Evolutionary conservation across 495 filamentous ascomycete species (phyloP).

Genomic region (Hypoxylon lenormandii): DNA sequence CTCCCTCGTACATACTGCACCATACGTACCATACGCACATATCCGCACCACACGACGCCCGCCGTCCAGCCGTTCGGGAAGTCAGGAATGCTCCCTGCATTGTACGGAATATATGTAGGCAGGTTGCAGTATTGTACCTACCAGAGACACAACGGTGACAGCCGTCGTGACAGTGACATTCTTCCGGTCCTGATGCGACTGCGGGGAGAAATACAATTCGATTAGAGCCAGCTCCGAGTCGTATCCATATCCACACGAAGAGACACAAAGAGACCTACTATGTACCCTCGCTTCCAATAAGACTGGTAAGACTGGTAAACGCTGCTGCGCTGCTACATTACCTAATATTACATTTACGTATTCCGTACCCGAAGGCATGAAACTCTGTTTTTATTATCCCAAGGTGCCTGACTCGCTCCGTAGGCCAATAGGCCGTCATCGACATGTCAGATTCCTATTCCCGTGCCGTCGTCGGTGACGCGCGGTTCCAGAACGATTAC

Average conservation of each 20-base stretch:
- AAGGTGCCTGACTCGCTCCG: slow-evolving; percentile 35
- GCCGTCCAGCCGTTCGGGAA: slow-evolving; percentile 44
- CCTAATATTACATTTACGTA: slow-evolving; percentile 3
- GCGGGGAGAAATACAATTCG: slow-evolving; percentile 33
- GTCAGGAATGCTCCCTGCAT: slow-evolving; percentile 19
- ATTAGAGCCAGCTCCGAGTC: slow-evolving; percentile 18
- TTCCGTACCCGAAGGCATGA: neutral
- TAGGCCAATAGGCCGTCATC: slow-evolving; percentile 42
- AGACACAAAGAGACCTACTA: slow-evolving; percentile 11
- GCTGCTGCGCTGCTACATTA: slow-evolving; percentile 10
- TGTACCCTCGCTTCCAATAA: no score
- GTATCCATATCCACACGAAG: slow-evolving; percentile 15
- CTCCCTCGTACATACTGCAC: no score
- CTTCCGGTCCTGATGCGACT: slow-evolving; percentile 34
- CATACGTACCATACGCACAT: slow-evolving; percentile 3
- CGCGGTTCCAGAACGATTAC: slow-evolving; percentile 36
- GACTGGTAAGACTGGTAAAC: no score
- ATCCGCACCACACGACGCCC: slow-evolving; percentile 22
- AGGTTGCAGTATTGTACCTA: slow-evolving; percentile 11
- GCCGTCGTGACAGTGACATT: slow-evolving; percentile 13
- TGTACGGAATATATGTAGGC: neutral
- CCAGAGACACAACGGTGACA: neutral
- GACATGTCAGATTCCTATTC: slow-evolving; percentile 44
- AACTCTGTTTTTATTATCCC: slow-evolving; percentile 21
- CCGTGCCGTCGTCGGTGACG: slow-evolving; percentile 41